Evolutionary conservation across 2,329 filamentous ascomycete species (phyloP).

Genomic region (Cladosporium cucumerinum): DNA sequence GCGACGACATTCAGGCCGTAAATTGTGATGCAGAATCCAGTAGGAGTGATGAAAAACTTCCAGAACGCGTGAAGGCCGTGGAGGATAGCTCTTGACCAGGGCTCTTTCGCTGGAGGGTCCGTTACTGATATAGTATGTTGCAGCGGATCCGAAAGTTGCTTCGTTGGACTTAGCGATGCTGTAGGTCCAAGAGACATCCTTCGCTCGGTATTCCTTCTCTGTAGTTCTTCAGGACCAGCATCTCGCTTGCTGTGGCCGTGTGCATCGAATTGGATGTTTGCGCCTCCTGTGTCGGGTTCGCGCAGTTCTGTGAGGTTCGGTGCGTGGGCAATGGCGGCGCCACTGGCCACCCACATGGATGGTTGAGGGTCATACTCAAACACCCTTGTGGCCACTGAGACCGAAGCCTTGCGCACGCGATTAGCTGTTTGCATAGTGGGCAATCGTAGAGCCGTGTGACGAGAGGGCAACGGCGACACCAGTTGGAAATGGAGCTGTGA

Average conservation of each 20-base stretch:
- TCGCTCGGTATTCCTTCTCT: slow-evolving; percentile 6
- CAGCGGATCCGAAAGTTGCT: background rate
- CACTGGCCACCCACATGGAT: slow-evolving; percentile 43
- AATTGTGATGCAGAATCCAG: slow-evolving; percentile 73
- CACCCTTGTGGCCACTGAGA: slow-evolving; percentile 19
- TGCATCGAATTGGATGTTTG: slow-evolving; percentile 33
- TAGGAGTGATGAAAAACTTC: slow-evolving; percentile 69
- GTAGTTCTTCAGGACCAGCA: slow-evolving; percentile 4
- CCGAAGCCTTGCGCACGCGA: slow-evolving; percentile 6
- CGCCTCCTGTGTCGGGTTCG: slow-evolving; percentile 21
- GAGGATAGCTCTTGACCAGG: slow-evolving; percentile 56
- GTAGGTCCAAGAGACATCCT: background rate
- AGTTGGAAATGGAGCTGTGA: background rate
- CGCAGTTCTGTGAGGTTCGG: slow-evolving; percentile 40
- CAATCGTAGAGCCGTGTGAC: background rate
- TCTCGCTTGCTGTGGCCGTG: slow-evolving; percentile 22
- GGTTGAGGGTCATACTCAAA: slow-evolving; percentile 40
- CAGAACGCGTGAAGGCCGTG: slow-evolving; percentile 62
- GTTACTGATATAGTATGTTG: background rate
- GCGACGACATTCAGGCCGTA: slow-evolving; percentile 81
- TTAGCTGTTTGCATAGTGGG: slow-evolving; percentile 2
- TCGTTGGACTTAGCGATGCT: background rate
- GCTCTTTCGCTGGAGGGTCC: slow-evolving; percentile 39
- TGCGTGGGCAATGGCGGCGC: slow-evolving; percentile 35
- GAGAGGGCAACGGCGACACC: background rate